Evolutionary conservation across 768 basidiomycete species (phyloP).

Genomic region (Tylopilus sp.): DNA sequence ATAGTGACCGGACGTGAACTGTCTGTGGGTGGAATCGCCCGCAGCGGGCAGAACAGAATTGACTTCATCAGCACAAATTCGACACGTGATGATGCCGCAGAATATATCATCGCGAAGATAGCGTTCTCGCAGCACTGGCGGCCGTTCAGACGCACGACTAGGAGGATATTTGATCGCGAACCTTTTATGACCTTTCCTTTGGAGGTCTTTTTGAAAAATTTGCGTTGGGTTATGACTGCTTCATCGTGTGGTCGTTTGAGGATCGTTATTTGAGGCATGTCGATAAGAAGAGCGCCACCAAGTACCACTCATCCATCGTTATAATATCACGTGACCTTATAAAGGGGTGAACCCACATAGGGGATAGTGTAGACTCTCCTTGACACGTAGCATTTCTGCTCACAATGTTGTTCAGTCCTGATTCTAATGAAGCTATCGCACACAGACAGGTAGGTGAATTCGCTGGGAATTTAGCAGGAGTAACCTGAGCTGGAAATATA

Average conservation of each 20-base stretch:
- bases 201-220: constrained; percentile 95
- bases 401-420: constrained; percentile 19
- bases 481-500: constrained; percentile 5
- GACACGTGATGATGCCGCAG: constrained; percentile 78
- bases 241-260: constrained; percentile 69
- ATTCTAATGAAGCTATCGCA: constrained; percentile 26
- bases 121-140: constrained; percentile 81
- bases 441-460: constrained; percentile 9
- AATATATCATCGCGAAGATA: constrained; percentile 90
- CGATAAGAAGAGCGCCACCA: not conserved
- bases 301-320: not conserved
- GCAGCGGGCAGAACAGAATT: constrained; percentile 51
- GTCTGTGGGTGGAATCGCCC: constrained; percentile 56
- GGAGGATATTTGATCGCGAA: constrained; percentile 26
- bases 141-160: not conserved
- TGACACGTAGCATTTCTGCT: too few relatives aligned
- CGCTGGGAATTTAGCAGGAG: not conserved
- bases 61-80: constrained; percentile 46
- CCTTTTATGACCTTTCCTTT: constrained; percentile 93
- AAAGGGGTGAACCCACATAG: not conserved
- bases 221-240: constrained; percentile 75
- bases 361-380: not conserved
- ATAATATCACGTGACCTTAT: constrained; percentile 8
- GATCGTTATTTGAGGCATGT: constrained; percentile 63
- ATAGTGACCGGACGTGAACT: constrained; percentile 68